phyloP scores from a whole-genome alignment of 768 basidiomycete species.

The Podaxis rugospora region DNA sequence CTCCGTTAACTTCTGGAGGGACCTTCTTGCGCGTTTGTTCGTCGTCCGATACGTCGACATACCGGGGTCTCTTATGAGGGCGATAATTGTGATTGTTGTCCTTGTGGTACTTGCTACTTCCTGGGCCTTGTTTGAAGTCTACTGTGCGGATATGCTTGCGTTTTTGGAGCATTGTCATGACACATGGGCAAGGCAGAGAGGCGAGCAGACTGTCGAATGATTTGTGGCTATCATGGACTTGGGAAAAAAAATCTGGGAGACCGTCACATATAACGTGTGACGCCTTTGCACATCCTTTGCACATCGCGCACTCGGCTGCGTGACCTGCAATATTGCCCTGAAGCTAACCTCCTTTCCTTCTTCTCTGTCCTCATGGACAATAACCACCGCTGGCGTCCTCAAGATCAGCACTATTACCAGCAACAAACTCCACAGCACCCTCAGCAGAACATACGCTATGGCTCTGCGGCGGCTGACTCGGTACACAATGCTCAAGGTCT shows the following conservation, averaged over 20 bases:
- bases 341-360: neutral
- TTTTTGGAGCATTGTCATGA: slow-evolving; percentile 11
- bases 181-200: slow-evolving; percentile 10
- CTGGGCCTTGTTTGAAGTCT: slow-evolving; percentile 6
- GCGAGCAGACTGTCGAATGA: neutral
- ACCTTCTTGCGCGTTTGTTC: slow-evolving; percentile 24
- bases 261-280: slow-evolving; percentile 16
- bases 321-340: slow-evolving; percentile 11
- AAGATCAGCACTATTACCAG: slow-evolving; percentile 16
- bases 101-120: neutral
- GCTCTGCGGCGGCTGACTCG: slow-evolving; percentile 34
- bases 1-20: slow-evolving; percentile 25
- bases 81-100: slow-evolving; percentile 12
- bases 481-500: slow-evolving; percentile 67
- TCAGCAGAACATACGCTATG: slow-evolving; percentile 15
- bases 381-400: slow-evolving; percentile 28
- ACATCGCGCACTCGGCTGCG: slow-evolving; percentile 15
- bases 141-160: slow-evolving; percentile 7
- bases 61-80: slow-evolving; percentile 20
- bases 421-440: slow-evolving; percentile 15
- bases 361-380: slow-evolving; percentile 26
- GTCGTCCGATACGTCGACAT: slow-evolving; percentile 38
- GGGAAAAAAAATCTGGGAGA: neutral
- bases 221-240: neutral
- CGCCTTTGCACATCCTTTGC: slow-evolving; percentile 19